phyloP scores from a whole-genome alignment of 2,329 filamentous ascomycete genomes.

The Diaporthe ampelina region DNA sequence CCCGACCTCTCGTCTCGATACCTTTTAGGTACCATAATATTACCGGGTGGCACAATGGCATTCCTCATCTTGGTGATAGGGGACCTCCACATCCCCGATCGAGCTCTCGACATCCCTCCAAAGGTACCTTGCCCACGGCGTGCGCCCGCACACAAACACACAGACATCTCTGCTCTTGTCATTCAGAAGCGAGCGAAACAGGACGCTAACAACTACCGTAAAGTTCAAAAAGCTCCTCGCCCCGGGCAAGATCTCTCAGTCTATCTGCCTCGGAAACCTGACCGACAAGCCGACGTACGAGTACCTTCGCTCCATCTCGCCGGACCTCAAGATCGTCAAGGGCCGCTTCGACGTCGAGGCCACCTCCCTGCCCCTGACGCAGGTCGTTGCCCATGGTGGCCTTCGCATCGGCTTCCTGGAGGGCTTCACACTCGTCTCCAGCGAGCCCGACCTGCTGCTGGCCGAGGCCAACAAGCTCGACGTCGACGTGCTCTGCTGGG shows the following conservation, averaged over 20 bases:
- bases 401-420: slow-evolving; percentile 77
- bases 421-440: slow-evolving; percentile 77
- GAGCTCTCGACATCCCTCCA: slow-evolving; percentile 89
- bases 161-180: slow-evolving; percentile 37
- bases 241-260: slow-evolving; percentile 86
- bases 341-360: slow-evolving; percentile 77
- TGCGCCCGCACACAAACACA: slow-evolving; percentile 19
- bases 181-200: not conserved
- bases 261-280: slow-evolving; percentile 83
- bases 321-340: slow-evolving; percentile 79
- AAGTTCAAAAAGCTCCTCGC: slow-evolving; percentile 90
- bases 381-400: slow-evolving; percentile 75
- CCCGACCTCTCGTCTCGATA: slow-evolving; percentile 1
- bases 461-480: slow-evolving; percentile 78
- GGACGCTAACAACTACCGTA: not conserved
- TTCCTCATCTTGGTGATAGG: slow-evolving; percentile 93
- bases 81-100: slow-evolving; percentile 93
- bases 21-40: not conserved
- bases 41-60: slow-evolving; percentile 73
- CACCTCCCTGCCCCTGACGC: slow-evolving; percentile 73
- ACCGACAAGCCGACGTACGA: slow-evolving; percentile 86
- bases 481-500: slow-evolving; percentile 78
- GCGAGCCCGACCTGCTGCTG: slow-evolving; percentile 75
- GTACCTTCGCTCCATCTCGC: slow-evolving; percentile 81
- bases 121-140: slow-evolving; percentile 71